Base-by-base conservation (phyloP, 306 rosid genomes). In the Lotus japonicus region DNA sequence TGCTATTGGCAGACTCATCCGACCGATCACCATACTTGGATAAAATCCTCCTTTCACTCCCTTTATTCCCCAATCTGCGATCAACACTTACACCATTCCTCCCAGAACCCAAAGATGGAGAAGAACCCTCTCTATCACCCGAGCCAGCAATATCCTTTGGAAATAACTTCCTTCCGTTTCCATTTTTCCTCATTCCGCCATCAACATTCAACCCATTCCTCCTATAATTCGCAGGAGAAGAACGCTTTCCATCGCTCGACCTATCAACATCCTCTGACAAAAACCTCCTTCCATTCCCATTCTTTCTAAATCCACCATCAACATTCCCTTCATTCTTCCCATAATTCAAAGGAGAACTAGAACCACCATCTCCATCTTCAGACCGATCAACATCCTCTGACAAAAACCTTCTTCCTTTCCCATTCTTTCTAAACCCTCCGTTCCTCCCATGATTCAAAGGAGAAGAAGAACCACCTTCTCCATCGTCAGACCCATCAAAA, bases 261-360 rank as follows among this genome's bases (percentile, higher is more conserved):
- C 52, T 57, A 68, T 55, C 60, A 21, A 50, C 56, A 68, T 46
- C 82, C 57, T 21, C 28, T 31, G 14, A 54, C 10, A 17, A 45
- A 53, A 58, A 50, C 59, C 78, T 86, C 35, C 77, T 79, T 60
- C 77, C 53, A 28, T 44, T 77, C 36, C 64, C 76, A 13, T 71
- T 77, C 63, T 58, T 77, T 58, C 71, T 75, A 76, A 78, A 7
- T 26, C 43, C 68, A 0, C 82, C 81, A 51, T 62, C 66, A 35
- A 6, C 41, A 11, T 11, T 50, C 54, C 56, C 42, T 28, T 53
- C 79, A n/a, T 66, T 81, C 64, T 8, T 8, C 45, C 81, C 56
- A 48, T 58, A 44, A n/a, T 44, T 69, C 44, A 26, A 55, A 33
- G 61, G 45, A 71, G 70, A 64, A 46, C 66, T 70, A 56, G 66